Conservation (phyloP, 2,329 filamentous ascomycete genomes). For the Davidsoniella neocaledoniae region DNA sequence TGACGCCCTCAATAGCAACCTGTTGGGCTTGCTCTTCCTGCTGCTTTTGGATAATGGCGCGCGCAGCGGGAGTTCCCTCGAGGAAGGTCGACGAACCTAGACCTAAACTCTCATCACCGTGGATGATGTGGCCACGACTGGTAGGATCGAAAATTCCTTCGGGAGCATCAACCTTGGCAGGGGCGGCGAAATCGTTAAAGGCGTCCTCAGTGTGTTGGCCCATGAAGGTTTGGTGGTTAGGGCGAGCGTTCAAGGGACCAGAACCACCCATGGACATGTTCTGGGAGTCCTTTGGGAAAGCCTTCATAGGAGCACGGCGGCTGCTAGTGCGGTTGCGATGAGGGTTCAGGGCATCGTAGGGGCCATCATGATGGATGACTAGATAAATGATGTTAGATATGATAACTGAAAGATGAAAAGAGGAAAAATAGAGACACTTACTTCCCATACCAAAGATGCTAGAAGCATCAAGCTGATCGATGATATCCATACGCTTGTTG, state of each 20-base stretch:
- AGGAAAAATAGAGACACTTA: conserved; percentile 30
- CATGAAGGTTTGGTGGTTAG: conserved; percentile 79
- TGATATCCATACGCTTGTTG: conserved; percentile 57
- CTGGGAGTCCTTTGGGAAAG: conserved; percentile 78
- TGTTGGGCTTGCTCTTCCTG: conserved; percentile 52
- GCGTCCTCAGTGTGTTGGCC: conserved; percentile 67
- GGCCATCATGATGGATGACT: conserved; percentile 97
- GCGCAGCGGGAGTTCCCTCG: conserved; percentile 79
- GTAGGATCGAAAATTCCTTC: conserved; percentile 48
- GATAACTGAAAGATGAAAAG: neutral
- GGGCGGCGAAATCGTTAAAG: conserved; percentile 59
- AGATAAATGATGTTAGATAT: conserved; percentile 11
- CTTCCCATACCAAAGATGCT: conserved; percentile 86
- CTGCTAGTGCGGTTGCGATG: conserved; percentile 78
- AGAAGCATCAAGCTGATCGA: conserved; percentile 91
- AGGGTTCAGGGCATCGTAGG: conserved; percentile 91
- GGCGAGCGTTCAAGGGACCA: conserved; percentile 64
- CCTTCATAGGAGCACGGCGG: conserved; percentile 81
- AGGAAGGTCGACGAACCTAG: conserved; percentile 90
- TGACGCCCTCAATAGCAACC: conserved; percentile 39
- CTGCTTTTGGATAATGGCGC: conserved; percentile 57
- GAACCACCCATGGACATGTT: conserved; percentile 86
- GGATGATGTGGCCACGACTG: conserved; percentile 51
- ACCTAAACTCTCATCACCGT: conserved; percentile 69
- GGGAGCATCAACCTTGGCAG: conserved; percentile 18